Base-by-base conservation (phyloP, 225 moss, liverwort and hornwort genomes). In the Climacium dendroides region DNA sequence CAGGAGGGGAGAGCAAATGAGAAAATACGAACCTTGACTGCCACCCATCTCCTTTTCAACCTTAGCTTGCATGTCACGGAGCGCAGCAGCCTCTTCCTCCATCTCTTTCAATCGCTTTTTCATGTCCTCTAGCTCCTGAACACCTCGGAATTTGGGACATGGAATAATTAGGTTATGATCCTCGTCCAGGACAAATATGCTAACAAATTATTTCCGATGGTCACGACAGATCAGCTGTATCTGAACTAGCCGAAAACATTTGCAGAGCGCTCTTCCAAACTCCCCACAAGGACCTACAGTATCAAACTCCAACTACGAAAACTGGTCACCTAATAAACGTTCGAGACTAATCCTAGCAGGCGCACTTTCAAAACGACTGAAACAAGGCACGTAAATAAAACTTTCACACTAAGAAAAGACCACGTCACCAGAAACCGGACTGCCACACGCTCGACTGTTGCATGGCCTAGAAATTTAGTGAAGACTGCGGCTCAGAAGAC, bases 121-220 rank as follows among this genome's bases (percentile, higher is more conserved):
- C 91, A 97, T 97, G 79, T 96, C 97, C 90, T 97, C 97, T 82
- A 97, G 91, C 87, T 97, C 97, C 97, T 97, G 84, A 64, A 62
- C 71, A 85, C 11, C 89, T 85, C 74, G n/a, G 43, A 70, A 64
- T 48, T 35, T 12, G 45, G 47, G 61, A 87, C 62, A 70, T 14
- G 17, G 18, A 66, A 85, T 9, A 67, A 54, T 73, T 74, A 87
- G 59, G n/a, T 34, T 10, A 54, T 24, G 17, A 85, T 78, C 85
- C 66, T 76, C 69, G n/a, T 73, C 65, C 55, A 82, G 37, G 16
- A 26, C 70, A 47, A 11, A 62, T 18, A 41, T 13, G 82, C 45
- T 60, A 23, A 67, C 39, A 47, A 41, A 71, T 43, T 15, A 77
- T 66, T 52, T 15, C n/a, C 58, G 25, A 53, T 24, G 19, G 32